phyloP scores from a whole-genome alignment of 2,329 filamentous ascomycete genomes.

The Sordariomycetes sp. region DNA sequence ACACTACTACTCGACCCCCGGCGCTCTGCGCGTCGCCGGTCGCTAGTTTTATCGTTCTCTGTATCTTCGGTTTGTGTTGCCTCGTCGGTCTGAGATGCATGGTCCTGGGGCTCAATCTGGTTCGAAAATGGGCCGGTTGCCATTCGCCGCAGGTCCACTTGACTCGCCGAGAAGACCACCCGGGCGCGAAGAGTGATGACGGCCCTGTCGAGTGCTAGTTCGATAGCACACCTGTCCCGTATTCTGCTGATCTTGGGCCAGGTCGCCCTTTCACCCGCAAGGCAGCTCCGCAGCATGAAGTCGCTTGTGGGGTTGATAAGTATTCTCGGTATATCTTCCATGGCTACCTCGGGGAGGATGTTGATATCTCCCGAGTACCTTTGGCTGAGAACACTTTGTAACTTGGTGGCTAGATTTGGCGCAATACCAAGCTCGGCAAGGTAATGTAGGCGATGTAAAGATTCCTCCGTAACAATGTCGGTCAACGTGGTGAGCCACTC shows the following conservation, averaged over 20 bases:
- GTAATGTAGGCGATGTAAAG: slow-evolving; percentile 69
- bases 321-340: slow-evolving; percentile 64
- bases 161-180: slow-evolving; percentile 53
- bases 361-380: slow-evolving; percentile 94
- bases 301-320: slow-evolving; percentile 75
- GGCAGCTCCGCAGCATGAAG: slow-evolving; percentile 73
- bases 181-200: slow-evolving; percentile 58
- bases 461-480: slow-evolving; percentile 66
- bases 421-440: slow-evolving; percentile 72
- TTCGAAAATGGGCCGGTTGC: slow-evolving; percentile 6
- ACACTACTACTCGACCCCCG: slow-evolving; percentile 2
- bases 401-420: slow-evolving; percentile 68
- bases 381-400: slow-evolving; percentile 73
- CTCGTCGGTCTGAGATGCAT: neutral
- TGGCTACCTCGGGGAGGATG: slow-evolving; percentile 71
- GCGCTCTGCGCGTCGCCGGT: neutral
- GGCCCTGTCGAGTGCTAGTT: slow-evolving; percentile 70
- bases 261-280: slow-evolving; percentile 73
- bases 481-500: slow-evolving; percentile 59
- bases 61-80: neutral
- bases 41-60: neutral
- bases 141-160: slow-evolving; percentile 45
- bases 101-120: neutral
- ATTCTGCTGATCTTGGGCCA: slow-evolving; percentile 86
- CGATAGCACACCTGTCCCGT: slow-evolving; percentile 78